Conservation (phyloP, 805 yeast species). For the Candida palmyrensis region DNA sequence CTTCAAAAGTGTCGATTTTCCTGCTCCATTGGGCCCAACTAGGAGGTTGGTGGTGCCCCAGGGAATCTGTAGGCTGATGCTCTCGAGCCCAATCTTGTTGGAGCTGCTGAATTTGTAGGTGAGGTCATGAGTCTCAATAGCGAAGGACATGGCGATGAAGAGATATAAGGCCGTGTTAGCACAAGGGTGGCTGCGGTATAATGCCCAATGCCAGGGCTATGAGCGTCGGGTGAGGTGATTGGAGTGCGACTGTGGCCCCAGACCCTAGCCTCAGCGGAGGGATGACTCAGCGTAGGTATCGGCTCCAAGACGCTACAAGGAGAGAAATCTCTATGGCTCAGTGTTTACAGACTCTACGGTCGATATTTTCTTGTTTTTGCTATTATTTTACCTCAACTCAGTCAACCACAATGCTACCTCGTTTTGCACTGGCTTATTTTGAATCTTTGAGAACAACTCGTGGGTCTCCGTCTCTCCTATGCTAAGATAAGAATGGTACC, state of each 20-base stretch:
- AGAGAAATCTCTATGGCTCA: too few relatives aligned
- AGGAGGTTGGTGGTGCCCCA: conserved; percentile 73
- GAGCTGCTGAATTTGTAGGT: conserved; percentile 63
- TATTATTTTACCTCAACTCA: conserved; percentile 9
- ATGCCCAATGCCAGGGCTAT: too few relatives aligned
- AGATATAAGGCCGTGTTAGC: too few relatives aligned
- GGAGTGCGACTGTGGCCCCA: too few relatives aligned
- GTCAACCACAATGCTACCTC: conserved; percentile 17
- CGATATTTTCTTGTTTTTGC: not conserved
- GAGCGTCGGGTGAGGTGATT: too few relatives aligned
- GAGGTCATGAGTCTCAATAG: conserved; percentile 60
- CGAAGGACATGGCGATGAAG: conserved; percentile 15
- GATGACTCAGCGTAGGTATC: too few relatives aligned
- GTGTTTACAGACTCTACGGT: too few relatives aligned
- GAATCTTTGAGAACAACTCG: conserved; percentile 13
- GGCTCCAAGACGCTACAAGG: too few relatives aligned
- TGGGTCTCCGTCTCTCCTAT: conserved; percentile 12
- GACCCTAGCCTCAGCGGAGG: too few relatives aligned
- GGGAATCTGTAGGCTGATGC: conserved; percentile 57
- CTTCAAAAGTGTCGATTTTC: conserved; percentile 83
- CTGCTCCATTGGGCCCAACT: conserved; percentile 96
- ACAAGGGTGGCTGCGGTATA: too few relatives aligned
- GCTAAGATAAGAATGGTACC: conserved; percentile 10
- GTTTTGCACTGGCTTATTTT: conserved; percentile 16
- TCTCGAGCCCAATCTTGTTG: conserved; percentile 59